Conservation (phyloP, 2,329 filamentous ascomycete genomes). For the Ceratocystis albifundus region DNA sequence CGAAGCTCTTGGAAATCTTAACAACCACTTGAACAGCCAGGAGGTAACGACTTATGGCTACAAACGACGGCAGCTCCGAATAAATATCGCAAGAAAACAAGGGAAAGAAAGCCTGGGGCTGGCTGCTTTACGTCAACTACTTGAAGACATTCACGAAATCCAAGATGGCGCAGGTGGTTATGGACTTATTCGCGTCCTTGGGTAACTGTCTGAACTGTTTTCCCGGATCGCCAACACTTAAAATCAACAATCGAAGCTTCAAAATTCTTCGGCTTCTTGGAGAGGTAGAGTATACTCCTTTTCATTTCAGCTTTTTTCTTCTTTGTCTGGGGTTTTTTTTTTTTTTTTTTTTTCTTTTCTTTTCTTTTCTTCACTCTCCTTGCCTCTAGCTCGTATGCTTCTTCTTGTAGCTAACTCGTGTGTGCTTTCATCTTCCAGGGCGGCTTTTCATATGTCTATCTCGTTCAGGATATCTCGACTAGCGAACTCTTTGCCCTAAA, state of each 20-base stretch:
- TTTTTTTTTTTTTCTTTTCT: constrained; percentile 20
- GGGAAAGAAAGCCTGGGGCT: not conserved
- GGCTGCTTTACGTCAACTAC: not conserved
- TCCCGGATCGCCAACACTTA: constrained; percentile 81
- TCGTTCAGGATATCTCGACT: constrained; percentile 80
- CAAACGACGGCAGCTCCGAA: not conserved
- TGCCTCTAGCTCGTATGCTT: constrained; percentile 13
- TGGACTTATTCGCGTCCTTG: constrained; percentile 82
- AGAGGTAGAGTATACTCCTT: constrained; percentile 55
- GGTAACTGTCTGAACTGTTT: constrained; percentile 96
- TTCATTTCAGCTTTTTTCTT: constrained; percentile 11
- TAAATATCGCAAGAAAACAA: too few relatives aligned
- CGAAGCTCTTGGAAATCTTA: too few relatives aligned
- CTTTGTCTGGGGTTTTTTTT: too few relatives aligned
- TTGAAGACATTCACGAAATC: not conserved
- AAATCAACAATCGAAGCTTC: constrained; percentile 89
- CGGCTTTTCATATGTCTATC: constrained; percentile 97
- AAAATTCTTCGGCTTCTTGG: constrained; percentile 89
- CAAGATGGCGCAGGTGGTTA: constrained; percentile 68
- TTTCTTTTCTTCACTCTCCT: constrained; percentile 20
- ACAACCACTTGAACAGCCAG: not conserved
- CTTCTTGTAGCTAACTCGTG: not conserved
- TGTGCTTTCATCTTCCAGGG: constrained; percentile 43
- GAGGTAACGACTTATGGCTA: not conserved
- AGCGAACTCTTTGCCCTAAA: constrained; percentile 87